These are phyloP conservation scores for Penicillium desertorum DNA, from an alignment of 495 filamentous ascomycete genomes.

Conservation along the genomic window DNA sequence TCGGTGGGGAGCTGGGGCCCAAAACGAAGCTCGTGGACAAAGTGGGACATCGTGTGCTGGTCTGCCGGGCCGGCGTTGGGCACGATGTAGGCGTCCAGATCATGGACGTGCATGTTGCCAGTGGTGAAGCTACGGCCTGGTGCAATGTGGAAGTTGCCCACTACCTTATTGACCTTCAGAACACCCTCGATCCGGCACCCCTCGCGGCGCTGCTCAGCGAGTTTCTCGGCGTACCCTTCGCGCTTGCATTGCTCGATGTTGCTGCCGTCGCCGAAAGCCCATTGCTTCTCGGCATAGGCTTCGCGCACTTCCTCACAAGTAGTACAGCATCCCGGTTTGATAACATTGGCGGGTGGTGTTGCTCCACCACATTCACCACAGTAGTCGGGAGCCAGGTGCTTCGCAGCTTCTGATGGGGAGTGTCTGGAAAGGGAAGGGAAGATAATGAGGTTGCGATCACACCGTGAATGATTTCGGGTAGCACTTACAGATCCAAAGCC, in stretches of 20 bases:
- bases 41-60: constrained; percentile 83
- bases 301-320: constrained; percentile 96
- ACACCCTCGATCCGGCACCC: constrained; percentile 94
- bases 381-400: constrained; percentile 86
- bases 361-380: constrained; percentile 94
- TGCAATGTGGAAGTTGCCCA: constrained; percentile 98
- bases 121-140: constrained; percentile 92
- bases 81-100: constrained; percentile 89
- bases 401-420: constrained; percentile 62
- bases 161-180: constrained; percentile 93
- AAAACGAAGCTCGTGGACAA: constrained; percentile 88
- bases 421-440: constrained; percentile 45
- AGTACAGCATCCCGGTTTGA: constrained; percentile 85
- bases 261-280: constrained; percentile 91
- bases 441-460: constrained; percentile 4
- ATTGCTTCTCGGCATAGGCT: constrained; percentile 82
- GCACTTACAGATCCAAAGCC: constrained; percentile 68
- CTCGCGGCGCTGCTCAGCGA: constrained; percentile 83
- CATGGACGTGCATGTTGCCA: constrained; percentile 95
- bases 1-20: constrained; percentile 85
- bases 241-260: constrained; percentile 93
- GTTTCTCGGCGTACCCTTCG: constrained; percentile 84
- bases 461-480: not conserved
- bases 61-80: constrained; percentile 48
- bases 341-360: constrained; percentile 61